Evolutionary conservation across 179 eudicot genomes (phyloP).

Genomic region (Gypsophila paniculata): DNA sequence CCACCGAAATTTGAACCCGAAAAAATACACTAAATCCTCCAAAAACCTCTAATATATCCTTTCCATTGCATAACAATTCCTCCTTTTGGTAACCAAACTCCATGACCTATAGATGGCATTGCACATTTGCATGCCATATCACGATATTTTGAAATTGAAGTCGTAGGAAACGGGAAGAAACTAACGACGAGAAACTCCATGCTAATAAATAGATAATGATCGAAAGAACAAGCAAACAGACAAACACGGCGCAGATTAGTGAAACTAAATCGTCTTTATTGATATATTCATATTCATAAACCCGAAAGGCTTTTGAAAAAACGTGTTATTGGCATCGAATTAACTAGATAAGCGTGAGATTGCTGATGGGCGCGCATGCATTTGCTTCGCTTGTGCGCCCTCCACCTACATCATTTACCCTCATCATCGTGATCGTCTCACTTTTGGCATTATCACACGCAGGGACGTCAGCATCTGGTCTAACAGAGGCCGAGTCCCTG

Average conservation of each 20-base stretch:
- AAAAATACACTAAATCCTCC: constrained; percentile 23
- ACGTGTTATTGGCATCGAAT: background rate
- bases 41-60: constrained; percentile 22
- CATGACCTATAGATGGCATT: constrained; percentile 20
- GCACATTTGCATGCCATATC: constrained; percentile 20
- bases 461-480: constrained; percentile 16
- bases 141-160: background rate
- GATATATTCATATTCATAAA: background rate
- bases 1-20: constrained; percentile 15
- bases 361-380: constrained; percentile 59
- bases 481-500: constrained; percentile 39
- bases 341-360: background rate
- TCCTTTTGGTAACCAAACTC: background rate
- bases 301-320: background rate
- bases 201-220: background rate
- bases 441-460: constrained; percentile 11
- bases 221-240: background rate
- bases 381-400: constrained; percentile 47
- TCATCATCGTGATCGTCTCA: constrained; percentile 19
- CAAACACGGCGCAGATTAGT: background rate
- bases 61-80: background rate
- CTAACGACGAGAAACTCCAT: background rate
- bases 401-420: constrained; percentile 16
- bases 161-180: background rate
- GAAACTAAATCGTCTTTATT: background rate